Conservation (phyloP, 495 filamentous ascomycete species). For the Articulospora tetracladia region DNA sequence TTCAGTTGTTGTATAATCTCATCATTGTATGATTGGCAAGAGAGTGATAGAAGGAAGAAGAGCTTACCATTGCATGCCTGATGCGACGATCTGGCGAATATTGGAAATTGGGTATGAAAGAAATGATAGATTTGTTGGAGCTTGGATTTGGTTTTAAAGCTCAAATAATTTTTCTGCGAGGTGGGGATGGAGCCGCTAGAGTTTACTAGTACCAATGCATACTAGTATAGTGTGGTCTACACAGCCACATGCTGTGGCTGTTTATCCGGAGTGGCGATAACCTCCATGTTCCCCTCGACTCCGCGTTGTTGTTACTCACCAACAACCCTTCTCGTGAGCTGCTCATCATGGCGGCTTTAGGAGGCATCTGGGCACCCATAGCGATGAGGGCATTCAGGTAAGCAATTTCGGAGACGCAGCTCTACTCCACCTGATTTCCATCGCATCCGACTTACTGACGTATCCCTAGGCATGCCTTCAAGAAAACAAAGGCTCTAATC, state of each 20-base stretch:
- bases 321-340: not conserved
- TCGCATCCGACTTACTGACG: too few species aligned
- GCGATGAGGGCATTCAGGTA: constrained; percentile 64
- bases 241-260: constrained; percentile 13
- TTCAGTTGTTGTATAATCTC: constrained; percentile 55
- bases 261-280: not conserved
- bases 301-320: not conserved
- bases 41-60: not conserved
- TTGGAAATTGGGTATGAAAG: constrained; percentile 31
- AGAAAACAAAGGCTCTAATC: constrained; percentile 58
- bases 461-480: constrained; percentile 51
- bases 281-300: not conserved
- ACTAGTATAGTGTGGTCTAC: not conserved
- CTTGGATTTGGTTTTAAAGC: not conserved
- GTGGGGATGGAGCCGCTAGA: not conserved
- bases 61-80: constrained; percentile 6
- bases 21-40: constrained; percentile 31
- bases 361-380: constrained; percentile 69
- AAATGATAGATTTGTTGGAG: constrained; percentile 17
- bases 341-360: constrained; percentile 61
- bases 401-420: too few species aligned
- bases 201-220: not conserved
- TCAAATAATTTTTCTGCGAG: not conserved
- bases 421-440: too few species aligned
- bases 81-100: not conserved